Evolutionary conservation across 495 filamentous ascomycete species (phyloP).

Genomic region (Cercophora samala): DNA sequence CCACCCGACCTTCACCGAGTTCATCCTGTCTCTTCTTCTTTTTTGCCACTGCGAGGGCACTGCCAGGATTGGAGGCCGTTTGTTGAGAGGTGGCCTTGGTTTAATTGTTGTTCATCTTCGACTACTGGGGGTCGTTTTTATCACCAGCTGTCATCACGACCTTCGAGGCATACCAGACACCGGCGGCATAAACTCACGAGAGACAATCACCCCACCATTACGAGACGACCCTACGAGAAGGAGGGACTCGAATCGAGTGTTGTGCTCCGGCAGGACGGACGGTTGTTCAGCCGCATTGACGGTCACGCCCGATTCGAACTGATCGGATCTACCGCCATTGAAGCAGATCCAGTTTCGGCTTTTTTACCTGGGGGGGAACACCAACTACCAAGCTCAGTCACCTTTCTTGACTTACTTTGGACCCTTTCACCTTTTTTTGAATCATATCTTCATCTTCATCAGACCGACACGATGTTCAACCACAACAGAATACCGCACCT

Average conservation of each 20-base stretch:
- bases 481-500: slow-evolving; percentile 22
- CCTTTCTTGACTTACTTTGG: not conserved
- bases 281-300: slow-evolving; percentile 17
- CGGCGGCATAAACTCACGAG: not conserved
- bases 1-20: not conserved
- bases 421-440: not conserved
- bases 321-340: slow-evolving; percentile 22
- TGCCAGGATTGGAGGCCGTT: not conserved
- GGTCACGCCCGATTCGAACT: too few species aligned
- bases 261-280: not conserved
- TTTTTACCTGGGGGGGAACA: slow-evolving; percentile 4
- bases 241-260: not conserved
- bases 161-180: not conserved
- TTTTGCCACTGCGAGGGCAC: not conserved
- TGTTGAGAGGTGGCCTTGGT: not conserved
- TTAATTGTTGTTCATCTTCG: not conserved
- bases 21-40: not conserved
- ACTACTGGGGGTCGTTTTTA: not conserved
- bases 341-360: slow-evolving; percentile 25
- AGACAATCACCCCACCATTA: not conserved
- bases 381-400: not conserved
- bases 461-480: slow-evolving; percentile 19
- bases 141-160: not conserved
- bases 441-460: not conserved
- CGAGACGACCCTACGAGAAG: not conserved